phyloP scores from a whole-genome alignment of 2,329 filamentous ascomycete species.

The Fusarium fujikuroi region DNA sequence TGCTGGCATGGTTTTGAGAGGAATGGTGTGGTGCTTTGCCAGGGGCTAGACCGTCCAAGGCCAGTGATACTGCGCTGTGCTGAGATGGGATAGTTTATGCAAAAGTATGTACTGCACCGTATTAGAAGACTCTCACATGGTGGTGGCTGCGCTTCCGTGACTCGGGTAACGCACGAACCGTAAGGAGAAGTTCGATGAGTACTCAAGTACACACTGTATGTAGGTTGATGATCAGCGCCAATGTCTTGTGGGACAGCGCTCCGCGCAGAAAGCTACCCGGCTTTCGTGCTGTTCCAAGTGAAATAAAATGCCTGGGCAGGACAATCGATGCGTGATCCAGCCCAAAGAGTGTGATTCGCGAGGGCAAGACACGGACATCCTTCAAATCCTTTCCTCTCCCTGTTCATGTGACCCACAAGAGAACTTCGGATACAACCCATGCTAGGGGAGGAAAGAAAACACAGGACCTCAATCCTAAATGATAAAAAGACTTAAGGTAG shows the following conservation, averaged over 20 bases:
- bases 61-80: conserved; percentile 2
- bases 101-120: conserved; percentile 12
- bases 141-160: conserved; percentile 32
- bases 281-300: background rate
- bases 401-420: conserved; percentile 2
- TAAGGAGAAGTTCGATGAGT: conserved; percentile 28
- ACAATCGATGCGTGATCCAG: conserved; percentile 24
- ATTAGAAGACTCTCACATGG: conserved; percentile 30
- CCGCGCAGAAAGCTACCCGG: background rate
- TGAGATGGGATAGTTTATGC: conserved; percentile 5
- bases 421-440: background rate
- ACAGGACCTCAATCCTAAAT: too few species aligned
- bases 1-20: conserved; percentile 12
- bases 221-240: conserved; percentile 21
- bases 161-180: conserved; percentile 33
- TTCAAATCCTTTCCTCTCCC: background rate
- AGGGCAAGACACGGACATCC: background rate
- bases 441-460: too few species aligned
- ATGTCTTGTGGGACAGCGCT: conserved; percentile 12
- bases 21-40: conserved; percentile 18
- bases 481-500: too few species aligned
- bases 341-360: background rate
- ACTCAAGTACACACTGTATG: too few species aligned
- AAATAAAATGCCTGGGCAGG: conserved; percentile 20
- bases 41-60: conserved; percentile 6